Evolutionary conservation across 192 early-diverging fungal species (phyloP).

Genomic region (Umbelopsis vinacea): DNA sequence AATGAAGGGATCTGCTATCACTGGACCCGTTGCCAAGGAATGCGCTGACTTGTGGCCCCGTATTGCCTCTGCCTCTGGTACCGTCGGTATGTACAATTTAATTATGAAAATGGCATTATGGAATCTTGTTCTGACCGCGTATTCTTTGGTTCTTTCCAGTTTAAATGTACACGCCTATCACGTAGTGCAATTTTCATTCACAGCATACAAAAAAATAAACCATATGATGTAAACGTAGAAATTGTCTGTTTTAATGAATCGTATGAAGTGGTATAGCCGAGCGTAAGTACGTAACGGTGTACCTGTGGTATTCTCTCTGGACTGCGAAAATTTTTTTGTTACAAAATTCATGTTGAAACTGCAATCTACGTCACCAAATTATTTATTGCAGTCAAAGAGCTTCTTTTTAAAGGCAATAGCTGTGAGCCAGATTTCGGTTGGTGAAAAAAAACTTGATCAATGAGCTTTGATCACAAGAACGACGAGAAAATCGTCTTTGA

Average conservation of each 20-base stretch:
- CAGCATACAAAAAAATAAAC: conserved; percentile 21
- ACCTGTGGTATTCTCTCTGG: too few relatives aligned
- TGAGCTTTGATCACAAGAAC: conserved; percentile 43
- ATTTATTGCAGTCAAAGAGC: neutral
- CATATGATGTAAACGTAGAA: neutral
- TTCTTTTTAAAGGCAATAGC: neutral
- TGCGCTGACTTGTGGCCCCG: conserved; percentile 99
- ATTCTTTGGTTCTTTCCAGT: neutral
- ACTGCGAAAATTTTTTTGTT: conserved; percentile 3
- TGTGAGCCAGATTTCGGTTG: conserved; percentile 6
- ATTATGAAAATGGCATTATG: neutral
- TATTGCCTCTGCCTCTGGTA: conserved; percentile 92
- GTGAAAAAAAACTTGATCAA: conserved; percentile 22
- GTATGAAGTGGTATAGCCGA: too few relatives aligned
- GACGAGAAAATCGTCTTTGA: conserved; percentile 73
- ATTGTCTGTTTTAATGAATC: neutral
- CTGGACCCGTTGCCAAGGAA: conserved; percentile 99
- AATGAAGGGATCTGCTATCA: conserved; percentile 93
- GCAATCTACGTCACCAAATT: neutral
- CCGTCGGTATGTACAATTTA: conserved; percentile 58
- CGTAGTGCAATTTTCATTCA: conserved; percentile 6
- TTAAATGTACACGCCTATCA: neutral
- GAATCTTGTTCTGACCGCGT: neutral
- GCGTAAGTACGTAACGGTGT: too few relatives aligned
- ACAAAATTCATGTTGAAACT: neutral